Percentiles rank a stretch among this genome's conserved stretches.
Conservation (phyloP, 352 stramenopile species). For the Globisporangium iwayamae region DNA sequence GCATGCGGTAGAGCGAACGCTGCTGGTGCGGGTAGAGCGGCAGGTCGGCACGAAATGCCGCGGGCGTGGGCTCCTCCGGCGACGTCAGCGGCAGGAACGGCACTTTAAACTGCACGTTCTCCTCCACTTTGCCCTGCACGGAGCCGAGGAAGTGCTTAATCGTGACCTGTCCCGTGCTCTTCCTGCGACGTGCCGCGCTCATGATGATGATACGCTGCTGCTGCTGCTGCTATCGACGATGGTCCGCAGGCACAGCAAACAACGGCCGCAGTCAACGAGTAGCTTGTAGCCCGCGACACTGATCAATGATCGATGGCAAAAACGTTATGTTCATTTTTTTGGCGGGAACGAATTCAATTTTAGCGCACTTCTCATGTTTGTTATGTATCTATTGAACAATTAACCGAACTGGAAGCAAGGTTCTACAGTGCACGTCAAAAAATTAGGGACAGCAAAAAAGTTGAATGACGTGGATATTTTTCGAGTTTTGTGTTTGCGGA, state of each 20-base stretch:
- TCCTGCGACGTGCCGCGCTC: slow-evolving; percentile 9
- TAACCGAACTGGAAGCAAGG: no score
- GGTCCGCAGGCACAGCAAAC: not conserved
- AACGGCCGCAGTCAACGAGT: not conserved
- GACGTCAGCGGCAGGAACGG: slow-evolving; percentile 77
- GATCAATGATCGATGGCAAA: no score
- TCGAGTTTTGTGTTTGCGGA: no score
- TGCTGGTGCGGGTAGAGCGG: slow-evolving; percentile 78
- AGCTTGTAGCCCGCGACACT: no score
- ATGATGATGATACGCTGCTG: not conserved
- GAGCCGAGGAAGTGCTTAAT: slow-evolving; percentile 58
- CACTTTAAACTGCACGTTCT: slow-evolving; percentile 78
- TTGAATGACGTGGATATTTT: no score
- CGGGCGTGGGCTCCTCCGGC: slow-evolving; percentile 56
- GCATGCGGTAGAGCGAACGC: slow-evolving; percentile 82
- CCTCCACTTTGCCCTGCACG: slow-evolving; percentile 25
- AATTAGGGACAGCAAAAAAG: no score
- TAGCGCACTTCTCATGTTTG: no score
- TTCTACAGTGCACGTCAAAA: no score
- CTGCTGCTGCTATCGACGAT: not conserved
- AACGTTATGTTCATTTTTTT: no score
- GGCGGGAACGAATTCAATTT: no score
- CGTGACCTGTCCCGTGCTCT: slow-evolving; percentile 35
- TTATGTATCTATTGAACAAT: no score
- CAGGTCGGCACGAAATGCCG: slow-evolving; percentile 36